phyloP scores from a whole-genome alignment of 1,284 basidiomycete species.

The Apiotrichum gracile region DNA sequence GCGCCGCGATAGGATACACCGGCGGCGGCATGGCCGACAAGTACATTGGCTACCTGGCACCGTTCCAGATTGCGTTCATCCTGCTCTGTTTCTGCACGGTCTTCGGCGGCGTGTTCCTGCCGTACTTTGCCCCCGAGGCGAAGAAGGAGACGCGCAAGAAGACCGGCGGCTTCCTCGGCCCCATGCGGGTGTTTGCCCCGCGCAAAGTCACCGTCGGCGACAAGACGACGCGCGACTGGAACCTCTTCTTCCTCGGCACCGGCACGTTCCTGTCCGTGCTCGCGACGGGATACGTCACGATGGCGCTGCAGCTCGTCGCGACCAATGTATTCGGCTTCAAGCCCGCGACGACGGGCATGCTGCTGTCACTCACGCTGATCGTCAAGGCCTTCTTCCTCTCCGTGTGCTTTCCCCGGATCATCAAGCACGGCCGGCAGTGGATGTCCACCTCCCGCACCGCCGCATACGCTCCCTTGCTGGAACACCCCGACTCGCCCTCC shows the following conservation, averaged over 20 bases:
- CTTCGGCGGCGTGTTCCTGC: slow-evolving; percentile 40
- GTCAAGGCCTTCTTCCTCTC: slow-evolving; percentile 41
- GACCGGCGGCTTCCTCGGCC: slow-evolving; percentile 29
- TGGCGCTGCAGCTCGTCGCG: slow-evolving; percentile 40
- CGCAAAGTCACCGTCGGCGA: slow-evolving; percentile 8
- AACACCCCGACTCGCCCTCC: slow-evolving; percentile 18
- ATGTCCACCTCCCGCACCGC: neutral
- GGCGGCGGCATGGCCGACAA: slow-evolving; percentile 36
- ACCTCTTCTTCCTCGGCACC: slow-evolving; percentile 33
- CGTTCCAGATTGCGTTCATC: slow-evolving; percentile 39
- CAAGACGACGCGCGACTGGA: slow-evolving; percentile 25
- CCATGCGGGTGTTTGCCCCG: slow-evolving; percentile 41
- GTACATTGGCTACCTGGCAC: slow-evolving; percentile 29
- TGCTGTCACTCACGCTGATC: slow-evolving; percentile 32
- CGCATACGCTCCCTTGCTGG: neutral
- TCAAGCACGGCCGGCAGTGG: slow-evolving; percentile 27
- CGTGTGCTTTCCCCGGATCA: slow-evolving; percentile 39
- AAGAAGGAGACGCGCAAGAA: neutral
- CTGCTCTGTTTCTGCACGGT: slow-evolving; percentile 39
- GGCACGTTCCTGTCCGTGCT: slow-evolving; percentile 42
- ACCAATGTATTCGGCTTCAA: slow-evolving; percentile 38
- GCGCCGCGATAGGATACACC: slow-evolving; percentile 16
- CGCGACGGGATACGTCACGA: slow-evolving; percentile 39
- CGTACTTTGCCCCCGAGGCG: slow-evolving; percentile 36
- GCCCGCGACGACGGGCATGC: slow-evolving; percentile 31